Evolutionary conservation across 1,284 basidiomycete genomes (phyloP), one percentile per base, ranked within the genome.

Genomic region (Rhodotorula sp.): DNA sequence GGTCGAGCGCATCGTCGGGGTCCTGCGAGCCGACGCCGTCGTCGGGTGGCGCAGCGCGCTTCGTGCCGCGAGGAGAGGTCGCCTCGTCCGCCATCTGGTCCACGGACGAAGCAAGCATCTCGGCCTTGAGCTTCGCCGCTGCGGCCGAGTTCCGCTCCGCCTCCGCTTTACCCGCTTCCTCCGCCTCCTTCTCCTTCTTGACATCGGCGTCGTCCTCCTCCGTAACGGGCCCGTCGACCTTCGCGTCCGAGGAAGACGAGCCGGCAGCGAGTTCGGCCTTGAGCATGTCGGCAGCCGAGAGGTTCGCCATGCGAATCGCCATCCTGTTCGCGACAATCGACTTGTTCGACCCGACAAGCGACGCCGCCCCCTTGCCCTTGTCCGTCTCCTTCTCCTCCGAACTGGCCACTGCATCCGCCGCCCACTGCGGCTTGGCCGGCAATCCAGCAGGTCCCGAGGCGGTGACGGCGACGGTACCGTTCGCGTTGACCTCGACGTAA

Each of bases 301-400:
- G 87, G 79, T 99, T 98, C 22, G 94, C 95, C 86, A 96, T 89
- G 67, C 94, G 87, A 74, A 95, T 92, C 30, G 90, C 90, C 74
- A 86, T 86, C 66, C 92, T 87, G 79, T 95, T 95, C 64, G 88
- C 88, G 54, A 94, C 91, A 66, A 94, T 86, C 79, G 94, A 91
- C 31, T 74, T 86, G 85, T 81, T 94, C 28, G 61, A 63, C 28
- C 72, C 68, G 44, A 74, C 67, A 51, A 75, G 62, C 7, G 50
- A 26, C 24, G 62, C 60, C 22, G 68, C 40, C 40, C 51, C 44
- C 31, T 28, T 47, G 51, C 34, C 51, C 28, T 51, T 30, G 1
- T 53, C 47, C 6, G 24, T 18, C 44, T 46, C 59, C 58, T 50
- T 62, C 57, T 47, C 51, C 26, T 57, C 62, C 34, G 37, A n/a